Evolutionary conservation across 1,139 yeast species (phyloP).

Genomic region (Groenewaldozyma sp.): DNA sequence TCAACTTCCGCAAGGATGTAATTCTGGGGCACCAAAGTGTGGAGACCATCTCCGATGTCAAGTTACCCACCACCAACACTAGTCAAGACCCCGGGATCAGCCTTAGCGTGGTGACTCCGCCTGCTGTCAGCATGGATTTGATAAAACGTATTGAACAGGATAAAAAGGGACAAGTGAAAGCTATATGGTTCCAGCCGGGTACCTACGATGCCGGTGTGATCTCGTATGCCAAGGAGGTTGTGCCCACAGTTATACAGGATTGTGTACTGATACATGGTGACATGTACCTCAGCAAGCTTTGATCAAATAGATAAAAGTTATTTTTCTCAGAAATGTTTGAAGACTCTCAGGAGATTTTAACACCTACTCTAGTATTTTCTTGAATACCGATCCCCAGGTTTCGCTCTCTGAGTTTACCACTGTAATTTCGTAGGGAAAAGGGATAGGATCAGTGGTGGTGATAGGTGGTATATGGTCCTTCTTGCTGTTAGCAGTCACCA

Average conservation of each 20-base stretch:
- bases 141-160: slow-evolving; percentile 36
- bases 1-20: slow-evolving; percentile 46
- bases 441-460: slow-evolving; percentile 53
- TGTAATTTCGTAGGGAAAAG: slow-evolving; percentile 51
- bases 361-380: slow-evolving; percentile 23
- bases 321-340: background rate
- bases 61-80: slow-evolving; percentile 21
- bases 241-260: slow-evolving; percentile 45
- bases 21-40: slow-evolving; percentile 42
- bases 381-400: slow-evolving; percentile 29
- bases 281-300: slow-evolving; percentile 33
- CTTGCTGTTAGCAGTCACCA: slow-evolving; percentile 43
- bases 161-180: slow-evolving; percentile 33
- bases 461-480: slow-evolving; percentile 69
- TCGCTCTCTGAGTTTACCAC: slow-evolving; percentile 20
- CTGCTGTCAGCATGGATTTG: slow-evolving; percentile 43
- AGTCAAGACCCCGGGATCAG: too few relatives aligned
- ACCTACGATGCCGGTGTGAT: slow-evolving; percentile 52
- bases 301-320: slow-evolving; percentile 5
- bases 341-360: background rate
- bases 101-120: slow-evolving; percentile 59
- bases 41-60: slow-evolving; percentile 31
- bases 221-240: slow-evolving; percentile 32
- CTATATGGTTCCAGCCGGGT: slow-evolving; percentile 82
- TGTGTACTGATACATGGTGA: slow-evolving; percentile 69